Conservation (phyloP, 1,139 yeast genomes). For the Candida buenavistaensis region DNA sequence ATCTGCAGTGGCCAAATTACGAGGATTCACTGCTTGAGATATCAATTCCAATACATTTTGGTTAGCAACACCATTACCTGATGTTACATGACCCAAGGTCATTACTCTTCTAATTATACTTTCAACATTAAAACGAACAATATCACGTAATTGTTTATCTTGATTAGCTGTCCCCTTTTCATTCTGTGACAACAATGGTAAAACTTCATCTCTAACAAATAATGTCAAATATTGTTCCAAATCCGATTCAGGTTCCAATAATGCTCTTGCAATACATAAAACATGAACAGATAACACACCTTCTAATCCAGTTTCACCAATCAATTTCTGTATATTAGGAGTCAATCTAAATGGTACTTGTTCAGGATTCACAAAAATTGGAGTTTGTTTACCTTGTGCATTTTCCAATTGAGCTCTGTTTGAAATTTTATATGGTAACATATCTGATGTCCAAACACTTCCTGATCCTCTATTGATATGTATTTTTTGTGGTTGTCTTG, state of each 20-base stretch:
- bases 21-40: constrained; percentile 94
- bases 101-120: constrained; percentile 68
- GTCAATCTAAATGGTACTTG: constrained; percentile 95
- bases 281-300: constrained; percentile 87
- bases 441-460: constrained; percentile 90
- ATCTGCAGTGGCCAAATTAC: constrained; percentile 90
- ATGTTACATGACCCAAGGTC: constrained; percentile 77
- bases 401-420: constrained; percentile 60
- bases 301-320: constrained; percentile 91
- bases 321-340: constrained; percentile 89
- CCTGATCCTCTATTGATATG: constrained; percentile 83
- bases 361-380: constrained; percentile 91
- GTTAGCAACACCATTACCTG: constrained; percentile 78
- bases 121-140: constrained; percentile 87
- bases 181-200: constrained; percentile 89
- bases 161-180: constrained; percentile 50
- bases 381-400: constrained; percentile 64
- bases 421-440: constrained; percentile 85
- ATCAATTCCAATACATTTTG: constrained; percentile 90
- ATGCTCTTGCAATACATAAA: constrained; percentile 82
- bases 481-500: constrained; percentile 92
- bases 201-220: constrained; percentile 92
- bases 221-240: constrained; percentile 84
- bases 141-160: constrained; percentile 81
- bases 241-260: constrained; percentile 89